A percentile compares a stretch with the other conserved stretches of the same genome.
Evolutionary conservation across 2,329 filamentous ascomycete genomes (phyloP).

Genomic region (Chaetomiaceae sp.): DNA sequence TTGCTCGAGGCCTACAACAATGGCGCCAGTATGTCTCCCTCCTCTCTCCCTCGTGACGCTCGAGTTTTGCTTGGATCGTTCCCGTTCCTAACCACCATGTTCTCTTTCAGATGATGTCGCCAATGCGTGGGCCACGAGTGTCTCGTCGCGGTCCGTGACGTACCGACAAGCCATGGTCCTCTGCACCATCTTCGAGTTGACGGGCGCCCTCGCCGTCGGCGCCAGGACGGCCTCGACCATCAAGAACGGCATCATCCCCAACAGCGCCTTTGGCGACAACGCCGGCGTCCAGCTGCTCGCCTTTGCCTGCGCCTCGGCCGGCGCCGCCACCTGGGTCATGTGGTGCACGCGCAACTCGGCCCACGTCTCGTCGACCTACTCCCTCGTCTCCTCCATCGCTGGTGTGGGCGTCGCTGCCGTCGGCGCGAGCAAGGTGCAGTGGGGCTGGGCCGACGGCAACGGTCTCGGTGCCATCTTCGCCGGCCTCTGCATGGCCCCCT

Average conservation of each 20-base stretch:
- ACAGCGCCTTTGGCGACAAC: slow-evolving; percentile 52
- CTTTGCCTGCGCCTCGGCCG: slow-evolving; percentile 60
- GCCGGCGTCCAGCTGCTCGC: slow-evolving; percentile 65
- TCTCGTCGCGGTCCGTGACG: slow-evolving; percentile 72
- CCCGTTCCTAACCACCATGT: neutral
- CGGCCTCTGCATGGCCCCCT: slow-evolving; percentile 66
- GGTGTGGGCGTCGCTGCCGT: slow-evolving; percentile 66
- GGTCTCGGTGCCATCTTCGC: slow-evolving; percentile 70
- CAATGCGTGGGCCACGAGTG: slow-evolving; percentile 76
- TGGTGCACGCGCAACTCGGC: slow-evolving; percentile 72
- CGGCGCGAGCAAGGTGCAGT: slow-evolving; percentile 57
- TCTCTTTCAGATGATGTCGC: slow-evolving; percentile 69
- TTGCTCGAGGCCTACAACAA: slow-evolving; percentile 11
- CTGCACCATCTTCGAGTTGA: slow-evolving; percentile 62
- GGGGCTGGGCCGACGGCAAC: slow-evolving; percentile 66
- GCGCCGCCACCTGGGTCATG: slow-evolving; percentile 70
- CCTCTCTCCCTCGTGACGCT: neutral
- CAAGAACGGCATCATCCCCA: slow-evolving; percentile 71
- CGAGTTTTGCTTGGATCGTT: neutral
- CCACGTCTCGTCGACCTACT: slow-evolving; percentile 60
- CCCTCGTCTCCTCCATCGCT: slow-evolving; percentile 63
- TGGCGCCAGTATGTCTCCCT: slow-evolving; percentile 4
- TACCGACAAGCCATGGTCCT: slow-evolving; percentile 66
- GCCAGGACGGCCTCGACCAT: slow-evolving; percentile 70
- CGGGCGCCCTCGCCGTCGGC: slow-evolving; percentile 63